A percentile compares a stretch with the other conserved stretches of the same genome.
Evolutionary conservation across 2,329 filamentous ascomycete species (phyloP).

Genomic region (Neofusicoccum laricinum): DNA sequence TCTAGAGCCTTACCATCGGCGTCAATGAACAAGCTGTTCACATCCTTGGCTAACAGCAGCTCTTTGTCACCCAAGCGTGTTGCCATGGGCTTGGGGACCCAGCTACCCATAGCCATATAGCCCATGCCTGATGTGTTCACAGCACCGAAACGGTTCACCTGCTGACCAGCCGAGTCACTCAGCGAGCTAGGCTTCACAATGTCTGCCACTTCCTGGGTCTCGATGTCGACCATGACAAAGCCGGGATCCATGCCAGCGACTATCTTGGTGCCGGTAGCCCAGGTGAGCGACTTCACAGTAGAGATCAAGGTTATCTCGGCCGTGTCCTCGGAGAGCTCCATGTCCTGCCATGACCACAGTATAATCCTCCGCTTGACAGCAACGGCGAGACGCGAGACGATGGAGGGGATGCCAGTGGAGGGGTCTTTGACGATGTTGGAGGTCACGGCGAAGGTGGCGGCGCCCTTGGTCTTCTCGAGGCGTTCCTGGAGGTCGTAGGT

Average conservation of each 20-base stretch:
- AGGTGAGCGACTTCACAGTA: slow-evolving; percentile 83
- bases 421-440: slow-evolving; percentile 93
- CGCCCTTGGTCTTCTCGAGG: slow-evolving; percentile 79
- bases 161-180: slow-evolving; percentile 61
- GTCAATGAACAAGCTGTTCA: slow-evolving; percentile 91
- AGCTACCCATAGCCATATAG: slow-evolving; percentile 91
- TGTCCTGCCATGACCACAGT: slow-evolving; percentile 94
- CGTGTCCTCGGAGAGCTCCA: slow-evolving; percentile 74
- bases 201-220: slow-evolving; percentile 70
- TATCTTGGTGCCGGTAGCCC: slow-evolving; percentile 82
- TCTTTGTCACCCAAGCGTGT: slow-evolving; percentile 78
- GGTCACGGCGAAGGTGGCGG: slow-evolving; percentile 85
- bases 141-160: slow-evolving; percentile 74
- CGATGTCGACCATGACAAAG: slow-evolving; percentile 84
- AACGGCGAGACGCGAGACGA: slow-evolving; percentile 87
- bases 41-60: slow-evolving; percentile 92
- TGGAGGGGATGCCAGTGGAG: slow-evolving; percentile 82
- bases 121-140: slow-evolving; percentile 86
- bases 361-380: slow-evolving; percentile 87
- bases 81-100: slow-evolving; percentile 85
- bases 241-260: slow-evolving; percentile 89
- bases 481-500: slow-evolving; percentile 80
- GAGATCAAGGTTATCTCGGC: slow-evolving; percentile 77
- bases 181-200: slow-evolving; percentile 74
- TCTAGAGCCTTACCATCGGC: slow-evolving; percentile 77